Percentiles rank a stretch among this genome's conserved stretches.
These are phyloP conservation scores for Ligustrum vulgare DNA, from an alignment of 257 asterid genomes.

Conservation along the genomic window DNA sequence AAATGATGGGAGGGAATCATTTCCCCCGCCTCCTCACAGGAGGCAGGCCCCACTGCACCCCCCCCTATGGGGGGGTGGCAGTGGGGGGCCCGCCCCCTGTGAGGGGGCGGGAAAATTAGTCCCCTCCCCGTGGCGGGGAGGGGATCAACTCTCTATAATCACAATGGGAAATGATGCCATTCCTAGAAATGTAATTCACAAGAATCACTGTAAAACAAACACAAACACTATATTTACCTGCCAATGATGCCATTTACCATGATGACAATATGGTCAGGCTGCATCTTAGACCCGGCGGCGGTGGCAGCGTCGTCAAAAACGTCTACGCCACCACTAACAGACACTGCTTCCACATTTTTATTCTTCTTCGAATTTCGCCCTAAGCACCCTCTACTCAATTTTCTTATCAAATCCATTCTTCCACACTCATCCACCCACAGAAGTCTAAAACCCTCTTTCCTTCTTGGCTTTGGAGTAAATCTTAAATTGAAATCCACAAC, in stretches of 20 bases:
- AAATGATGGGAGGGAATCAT: too few relatives aligned
- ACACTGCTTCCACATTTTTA: conserved; percentile 55
- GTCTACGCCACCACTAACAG: conserved; percentile 69
- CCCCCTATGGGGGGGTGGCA: too few relatives aligned
- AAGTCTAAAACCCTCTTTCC: conserved; percentile 27
- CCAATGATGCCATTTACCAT: conserved; percentile 89
- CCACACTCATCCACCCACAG: conserved; percentile 42
- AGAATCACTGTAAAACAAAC: neutral
- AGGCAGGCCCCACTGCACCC: too few relatives aligned
- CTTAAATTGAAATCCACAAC: conserved; percentile 34
- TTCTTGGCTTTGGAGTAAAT: conserved; percentile 30
- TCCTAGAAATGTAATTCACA: neutral
- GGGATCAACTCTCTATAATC: too few relatives aligned
- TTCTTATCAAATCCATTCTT: conserved; percentile 54
- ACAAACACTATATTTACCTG: conserved; percentile 41
- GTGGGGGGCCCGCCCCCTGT: too few relatives aligned
- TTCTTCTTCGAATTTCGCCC: conserved; percentile 43
- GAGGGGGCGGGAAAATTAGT: too few relatives aligned
- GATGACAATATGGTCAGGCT: conserved; percentile 75
- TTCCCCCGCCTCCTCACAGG: too few relatives aligned
- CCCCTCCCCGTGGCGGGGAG: too few relatives aligned
- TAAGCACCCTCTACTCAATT: conserved; percentile 61
- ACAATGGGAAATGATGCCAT: neutral
- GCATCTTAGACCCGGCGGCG: conserved; percentile 49
- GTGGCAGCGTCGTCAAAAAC: conserved; percentile 56